Evolutionary conservation across 768 basidiomycete genomes (phyloP), one percentile per base, ranked within the genome.

Genomic region (Boletus rubropictus): DNA sequence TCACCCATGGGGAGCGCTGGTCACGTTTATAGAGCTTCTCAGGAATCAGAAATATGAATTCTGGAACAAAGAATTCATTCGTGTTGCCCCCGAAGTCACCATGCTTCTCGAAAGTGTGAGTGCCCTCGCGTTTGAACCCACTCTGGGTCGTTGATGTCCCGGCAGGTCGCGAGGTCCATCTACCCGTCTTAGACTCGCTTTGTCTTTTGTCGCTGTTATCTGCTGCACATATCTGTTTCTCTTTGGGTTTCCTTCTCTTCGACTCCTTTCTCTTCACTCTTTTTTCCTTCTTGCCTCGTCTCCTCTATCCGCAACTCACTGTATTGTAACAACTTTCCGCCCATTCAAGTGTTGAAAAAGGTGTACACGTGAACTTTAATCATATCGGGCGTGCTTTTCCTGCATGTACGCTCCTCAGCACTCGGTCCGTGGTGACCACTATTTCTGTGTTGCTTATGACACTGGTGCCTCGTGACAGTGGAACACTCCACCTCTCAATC

Each of bases 1-100:
- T 39, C 94, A 97, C 58, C 94, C 96, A 22, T 97, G 93, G 92
- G 94, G 95, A 48, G 82, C 92, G 22, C 69, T 95, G 56, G 84
- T 91, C 55, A 91, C 92, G 5, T 95, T 96, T 69, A 92, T 95
- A 58, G 90, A 95, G 68, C 70, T 96, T 52, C 82, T 97, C 42
- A 84, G 89, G 53, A 93, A 94, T 66, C 79, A 81, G 46, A 89
- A 85, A 69, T 92, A 91, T 58, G 86, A 89, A 48, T 92, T 92
- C 74, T 91, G 89, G 87, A 85, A 74, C 76, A 89, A 86, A 64
- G 82, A 85, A 51, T 92, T 90, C 60, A 78, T 89, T 57, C 84
- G 81, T 55, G 79, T 89, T 61, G 85, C 85, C 46, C 89, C 89
- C 33, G 89, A 92, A 66, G 89, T 92, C 55, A 84, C 86, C 32